Evolutionary conservation across 495 filamentous ascomycete species (phyloP).

Genomic region (Hypoxylon subgilvum): DNA sequence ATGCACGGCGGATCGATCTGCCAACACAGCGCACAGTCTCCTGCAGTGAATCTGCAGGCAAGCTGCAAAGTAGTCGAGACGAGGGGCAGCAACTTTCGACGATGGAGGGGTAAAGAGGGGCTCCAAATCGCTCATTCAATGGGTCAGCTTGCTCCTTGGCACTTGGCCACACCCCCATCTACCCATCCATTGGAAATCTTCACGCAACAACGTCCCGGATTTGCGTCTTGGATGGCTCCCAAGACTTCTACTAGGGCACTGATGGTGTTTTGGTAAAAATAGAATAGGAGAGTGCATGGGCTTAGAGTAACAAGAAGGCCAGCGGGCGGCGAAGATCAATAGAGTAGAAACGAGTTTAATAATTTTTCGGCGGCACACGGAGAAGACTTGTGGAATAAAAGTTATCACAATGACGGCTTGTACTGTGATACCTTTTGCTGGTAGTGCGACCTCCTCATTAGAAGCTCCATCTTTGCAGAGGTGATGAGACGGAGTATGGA

Average conservation of each 20-base stretch:
- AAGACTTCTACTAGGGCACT: no score
- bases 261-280: slow-evolving; percentile 28
- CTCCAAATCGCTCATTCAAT: slow-evolving; percentile 35
- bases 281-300: slow-evolving; percentile 20
- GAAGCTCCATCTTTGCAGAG: no score
- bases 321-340: slow-evolving; percentile 9
- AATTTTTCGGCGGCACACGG: background rate
- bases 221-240: slow-evolving; percentile 5
- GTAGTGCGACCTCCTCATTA: no score
- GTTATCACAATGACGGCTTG: no score
- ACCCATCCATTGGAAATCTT: slow-evolving; percentile 24
- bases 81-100: slow-evolving; percentile 39
- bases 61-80: slow-evolving; percentile 38
- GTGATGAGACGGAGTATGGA: background rate
- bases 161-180: slow-evolving; percentile 18
- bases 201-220: slow-evolving; percentile 5
- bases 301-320: slow-evolving; percentile 6
- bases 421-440: no score
- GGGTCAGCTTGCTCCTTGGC: slow-evolving; percentile 25
- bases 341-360: slow-evolving; percentile 2
- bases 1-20: slow-evolving; percentile 42
- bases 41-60: slow-evolving; percentile 40
- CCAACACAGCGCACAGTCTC: slow-evolving; percentile 43
- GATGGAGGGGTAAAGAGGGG: slow-evolving; percentile 47
- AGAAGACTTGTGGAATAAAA: background rate